Percentiles rank a stretch among this genome's conserved stretches.
These are phyloP conservation scores for Coniochaeta hoffmannii DNA, from an alignment of 2,329 filamentous ascomycete genomes.

Conservation along the genomic window DNA sequence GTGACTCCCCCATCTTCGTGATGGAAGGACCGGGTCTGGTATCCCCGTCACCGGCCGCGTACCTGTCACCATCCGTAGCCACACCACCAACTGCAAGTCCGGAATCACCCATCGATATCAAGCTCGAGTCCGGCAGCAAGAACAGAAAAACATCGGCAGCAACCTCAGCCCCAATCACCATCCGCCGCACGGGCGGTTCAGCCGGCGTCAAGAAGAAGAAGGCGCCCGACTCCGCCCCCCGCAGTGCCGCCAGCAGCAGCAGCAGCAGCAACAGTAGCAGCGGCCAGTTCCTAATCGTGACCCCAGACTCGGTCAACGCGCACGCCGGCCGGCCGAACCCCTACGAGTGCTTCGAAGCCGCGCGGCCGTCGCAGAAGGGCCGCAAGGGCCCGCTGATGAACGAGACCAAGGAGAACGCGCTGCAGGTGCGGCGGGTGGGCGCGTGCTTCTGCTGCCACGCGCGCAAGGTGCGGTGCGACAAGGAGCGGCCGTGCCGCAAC, in stretches of 20 bases:
- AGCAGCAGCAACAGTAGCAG: slow-evolving; percentile 7
- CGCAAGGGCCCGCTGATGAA: slow-evolving; percentile 48
- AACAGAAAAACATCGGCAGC: slow-evolving; percentile 9
- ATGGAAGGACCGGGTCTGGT: slow-evolving; percentile 28
- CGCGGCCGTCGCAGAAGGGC: slow-evolving; percentile 44
- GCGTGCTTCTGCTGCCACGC: slow-evolving; percentile 54
- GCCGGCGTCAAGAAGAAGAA: slow-evolving; percentile 37
- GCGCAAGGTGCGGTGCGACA: slow-evolving; percentile 52
- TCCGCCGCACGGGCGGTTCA: slow-evolving; percentile 34
- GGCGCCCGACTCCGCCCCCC: slow-evolving; percentile 8
- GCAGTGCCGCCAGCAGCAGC: slow-evolving; percentile 1
- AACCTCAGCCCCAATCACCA: slow-evolving; percentile 21
- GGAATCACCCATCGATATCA: slow-evolving; percentile 12
- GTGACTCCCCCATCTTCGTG: slow-evolving; percentile 23
- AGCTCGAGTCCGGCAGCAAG: slow-evolving; percentile 14
- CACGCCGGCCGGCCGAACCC: slow-evolving; percentile 41
- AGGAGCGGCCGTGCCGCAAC: slow-evolving; percentile 47
- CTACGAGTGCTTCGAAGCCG: slow-evolving; percentile 47
- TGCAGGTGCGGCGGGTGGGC: slow-evolving; percentile 45
- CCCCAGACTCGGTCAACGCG: slow-evolving; percentile 44
- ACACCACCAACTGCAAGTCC: slow-evolving; percentile 11
- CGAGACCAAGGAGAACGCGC: slow-evolving; percentile 46
- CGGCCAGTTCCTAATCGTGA: slow-evolving; percentile 46
- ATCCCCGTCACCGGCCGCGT: slow-evolving; percentile 25
- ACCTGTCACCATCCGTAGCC: slow-evolving; percentile 14